Conservation (phyloP, 1,284 basidiomycete genomes). For the Schizophyllum commune region DNA sequence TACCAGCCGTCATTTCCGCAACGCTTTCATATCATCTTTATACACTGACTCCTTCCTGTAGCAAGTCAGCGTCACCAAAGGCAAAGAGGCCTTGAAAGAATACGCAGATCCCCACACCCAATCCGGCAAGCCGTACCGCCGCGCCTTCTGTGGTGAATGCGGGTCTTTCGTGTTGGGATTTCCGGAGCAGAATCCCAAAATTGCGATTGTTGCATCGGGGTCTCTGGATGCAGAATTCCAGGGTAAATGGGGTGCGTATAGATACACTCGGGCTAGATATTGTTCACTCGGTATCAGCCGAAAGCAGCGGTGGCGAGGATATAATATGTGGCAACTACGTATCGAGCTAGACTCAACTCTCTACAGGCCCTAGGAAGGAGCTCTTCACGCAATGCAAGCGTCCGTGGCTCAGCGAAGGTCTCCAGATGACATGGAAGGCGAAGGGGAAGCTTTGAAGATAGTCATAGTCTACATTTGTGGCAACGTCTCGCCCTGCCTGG, state of each 20-base stretch:
- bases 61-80: slow-evolving; percentile 21
- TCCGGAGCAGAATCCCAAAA: not conserved
- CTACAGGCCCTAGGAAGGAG: not conserved
- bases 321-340: not conserved
- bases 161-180: slow-evolving; percentile 21
- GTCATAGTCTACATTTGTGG: no score
- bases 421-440: not conserved
- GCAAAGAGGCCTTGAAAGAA: slow-evolving; percentile 17
- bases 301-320: not conserved
- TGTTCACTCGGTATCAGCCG: not conserved
- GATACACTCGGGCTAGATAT: not conserved
- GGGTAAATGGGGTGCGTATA: not conserved
- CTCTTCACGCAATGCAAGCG: not conserved
- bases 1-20: no score
- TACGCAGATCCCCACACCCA: slow-evolving; percentile 21
- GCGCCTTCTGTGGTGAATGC: slow-evolving; percentile 24
- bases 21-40: no score
- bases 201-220: not conserved
- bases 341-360: not conserved
- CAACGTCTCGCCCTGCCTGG: no score
- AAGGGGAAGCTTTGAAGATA: not conserved
- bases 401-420: not conserved
- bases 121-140: slow-evolving; percentile 19
- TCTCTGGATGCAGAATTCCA: not conserved
- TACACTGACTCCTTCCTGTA: slow-evolving; percentile 6